Evolutionary conservation across 1,284 basidiomycete species (phyloP).

Genomic region (Leccinum subrobustum): DNA sequence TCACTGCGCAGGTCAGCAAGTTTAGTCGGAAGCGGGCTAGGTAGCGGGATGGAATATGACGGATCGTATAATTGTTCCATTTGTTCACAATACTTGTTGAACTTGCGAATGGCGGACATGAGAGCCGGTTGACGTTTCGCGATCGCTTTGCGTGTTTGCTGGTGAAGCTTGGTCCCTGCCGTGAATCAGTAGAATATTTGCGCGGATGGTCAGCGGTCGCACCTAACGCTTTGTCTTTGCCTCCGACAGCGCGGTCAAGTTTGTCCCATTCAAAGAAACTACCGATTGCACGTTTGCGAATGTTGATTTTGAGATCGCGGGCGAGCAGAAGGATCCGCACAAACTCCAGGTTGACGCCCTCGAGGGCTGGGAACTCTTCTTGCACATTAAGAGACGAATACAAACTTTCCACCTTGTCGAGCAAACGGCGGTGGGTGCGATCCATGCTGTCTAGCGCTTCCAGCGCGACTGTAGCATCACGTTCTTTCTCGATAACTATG

Average conservation of each 20-base stretch:
- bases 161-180: too few species aligned
- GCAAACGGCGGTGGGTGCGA: not conserved
- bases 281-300: not conserved
- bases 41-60: too few species aligned
- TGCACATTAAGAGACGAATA: not conserved
- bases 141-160: too few species aligned
- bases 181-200: not conserved
- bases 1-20: too few species aligned
- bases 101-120: too few species aligned
- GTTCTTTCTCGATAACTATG: not conserved
- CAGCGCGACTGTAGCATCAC: not conserved
- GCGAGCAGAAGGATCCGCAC: not conserved
- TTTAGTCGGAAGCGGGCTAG: too few species aligned
- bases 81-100: too few species aligned
- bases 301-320: not conserved
- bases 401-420: not conserved
- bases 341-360: not conserved
- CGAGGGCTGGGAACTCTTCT: not conserved
- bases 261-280: constrained; percentile 1
- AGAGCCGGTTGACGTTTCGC: too few species aligned
- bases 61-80: too few species aligned
- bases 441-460: not conserved
- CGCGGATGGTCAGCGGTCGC: not conserved
- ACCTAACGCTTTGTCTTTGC: not conserved
- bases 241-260: not conserved